Base-by-base conservation (phyloP, 1,284 basidiomycete species). In the Trametes polyzona region DNA sequence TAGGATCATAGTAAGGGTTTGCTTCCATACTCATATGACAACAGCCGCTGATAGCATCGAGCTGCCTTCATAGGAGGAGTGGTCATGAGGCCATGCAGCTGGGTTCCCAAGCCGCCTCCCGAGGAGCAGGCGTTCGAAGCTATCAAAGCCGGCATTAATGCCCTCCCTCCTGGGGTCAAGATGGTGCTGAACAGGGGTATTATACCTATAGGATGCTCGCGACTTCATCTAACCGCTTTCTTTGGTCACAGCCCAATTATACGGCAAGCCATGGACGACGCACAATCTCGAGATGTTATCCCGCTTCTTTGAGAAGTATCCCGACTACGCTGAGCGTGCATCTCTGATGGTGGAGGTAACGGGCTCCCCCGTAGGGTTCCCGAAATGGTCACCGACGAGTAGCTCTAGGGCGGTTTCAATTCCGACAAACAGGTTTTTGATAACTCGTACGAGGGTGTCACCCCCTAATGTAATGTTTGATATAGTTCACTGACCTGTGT, bases 111-210 rank as follows among this genome's bases (percentile, higher is more conserved):
- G 10, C 73, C 72, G 3, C 69, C 76, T 0, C 67, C 80, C 0
- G 82, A 87, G 36, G 78, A 82, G 48, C 72, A 79, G 17, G 78
- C 78, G 8, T 86, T 88, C 52, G 78, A 76, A 23, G 74, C 81
- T 4, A 83, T 88, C 73, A 84, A 82, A 65, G 79, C 82, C 11
- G 79, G 80, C 8, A 73, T 88, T 43, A 77, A 82, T 21, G 77
- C 80, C 0, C 72, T 79, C 8, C 77, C 77, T 11, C 51, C 68
- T 0, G 75, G 73, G n/a, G 65, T 74, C 37, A 84, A 78, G 59
- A 73, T 75, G 70, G 57, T 79, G 29, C 51, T 80, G 52, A 78
- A 79, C 47, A 75, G 73, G 52, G 75, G 80, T 75, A 21, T 14
- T 36, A 8, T 5, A 12, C 2, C 5, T 8, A 7, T n/a, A n/a